Conservation (phyloP, 2,329 filamentous ascomycete species). For the Phoma sp. region DNA sequence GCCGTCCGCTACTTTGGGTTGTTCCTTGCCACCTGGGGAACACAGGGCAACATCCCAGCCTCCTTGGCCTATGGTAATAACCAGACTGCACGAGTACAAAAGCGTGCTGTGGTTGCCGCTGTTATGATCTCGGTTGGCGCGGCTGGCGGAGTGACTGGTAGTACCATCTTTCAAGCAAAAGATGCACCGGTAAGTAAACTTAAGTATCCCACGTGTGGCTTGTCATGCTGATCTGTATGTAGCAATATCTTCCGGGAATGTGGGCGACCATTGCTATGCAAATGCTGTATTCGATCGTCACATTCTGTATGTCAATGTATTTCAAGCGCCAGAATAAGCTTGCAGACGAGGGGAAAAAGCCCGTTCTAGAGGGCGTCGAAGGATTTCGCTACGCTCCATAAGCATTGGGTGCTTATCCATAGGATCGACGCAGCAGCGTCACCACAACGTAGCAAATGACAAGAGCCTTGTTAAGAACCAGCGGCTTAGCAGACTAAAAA, state of each 20-base stretch:
- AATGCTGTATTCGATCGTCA: conserved; percentile 31
- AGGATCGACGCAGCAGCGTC: background rate
- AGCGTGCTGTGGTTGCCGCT: conserved; percentile 41
- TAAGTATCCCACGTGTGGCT: no score
- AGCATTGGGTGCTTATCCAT: background rate
- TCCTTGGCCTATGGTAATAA: conserved; percentile 39
- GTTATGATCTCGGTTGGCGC: conserved; percentile 38
- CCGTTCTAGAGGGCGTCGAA: conserved; percentile 34
- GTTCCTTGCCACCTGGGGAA: conserved; percentile 34
- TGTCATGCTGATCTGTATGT: background rate
- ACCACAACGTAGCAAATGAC: background rate
- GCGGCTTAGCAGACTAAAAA: background rate
- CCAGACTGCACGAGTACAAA: conserved; percentile 40
- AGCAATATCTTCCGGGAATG: conserved; percentile 39
- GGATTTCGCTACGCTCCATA: conserved; percentile 37
- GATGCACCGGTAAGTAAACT: conserved; percentile 31
- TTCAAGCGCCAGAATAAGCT: conserved; percentile 31
- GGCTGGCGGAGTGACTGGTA: conserved; percentile 35
- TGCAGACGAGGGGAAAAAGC: conserved; percentile 32
- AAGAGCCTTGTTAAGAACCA: background rate
- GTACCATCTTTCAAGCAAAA: conserved; percentile 35
- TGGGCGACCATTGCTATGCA: conserved; percentile 40
- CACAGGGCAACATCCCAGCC: conserved; percentile 27
- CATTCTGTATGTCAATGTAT: conserved; percentile 35
- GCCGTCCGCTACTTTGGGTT: conserved; percentile 36